Evolutionary conservation across 176 grass and related monocot species (phyloP).

Genomic region (Miscanthus lutarioriparius): DNA sequence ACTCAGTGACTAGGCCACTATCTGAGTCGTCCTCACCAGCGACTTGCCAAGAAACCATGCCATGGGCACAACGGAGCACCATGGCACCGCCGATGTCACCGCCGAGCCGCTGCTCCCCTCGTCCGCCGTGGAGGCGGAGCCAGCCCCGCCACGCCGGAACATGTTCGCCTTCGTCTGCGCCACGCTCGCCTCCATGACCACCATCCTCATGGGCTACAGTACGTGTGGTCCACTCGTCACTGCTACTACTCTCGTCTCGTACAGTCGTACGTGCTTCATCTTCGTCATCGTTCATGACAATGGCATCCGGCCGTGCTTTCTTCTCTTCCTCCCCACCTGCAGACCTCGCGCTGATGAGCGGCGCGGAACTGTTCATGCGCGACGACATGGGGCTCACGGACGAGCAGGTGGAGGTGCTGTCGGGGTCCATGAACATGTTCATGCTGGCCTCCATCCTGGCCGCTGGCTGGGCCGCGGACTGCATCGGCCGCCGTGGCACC

Average conservation of each 20-base stretch:
- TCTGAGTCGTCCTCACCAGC: not conserved
- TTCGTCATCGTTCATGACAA: too few species aligned
- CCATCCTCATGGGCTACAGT: slow-evolving; percentile 36
- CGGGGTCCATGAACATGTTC: slow-evolving; percentile 45
- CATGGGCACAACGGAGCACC: not conserved
- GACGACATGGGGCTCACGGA: slow-evolving; percentile 41
- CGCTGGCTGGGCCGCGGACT: slow-evolving; percentile 46
- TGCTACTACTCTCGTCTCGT: not conserved
- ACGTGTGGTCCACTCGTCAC: too few species aligned
- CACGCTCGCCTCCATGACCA: slow-evolving; percentile 47
- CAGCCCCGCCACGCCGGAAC: not conserved
- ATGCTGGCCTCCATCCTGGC: slow-evolving; percentile 39
- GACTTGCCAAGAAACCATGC: not conserved
- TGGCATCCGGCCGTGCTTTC: too few species aligned
- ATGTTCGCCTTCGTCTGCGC: slow-evolving; percentile 27
- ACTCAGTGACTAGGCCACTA: not conserved
- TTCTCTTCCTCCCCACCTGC: not conserved
- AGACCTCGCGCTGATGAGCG: slow-evolving; percentile 61
- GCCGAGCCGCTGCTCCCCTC: not conserved
- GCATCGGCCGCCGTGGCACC: not conserved
- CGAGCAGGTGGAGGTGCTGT: slow-evolving; percentile 43
- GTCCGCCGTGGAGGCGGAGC: not conserved
- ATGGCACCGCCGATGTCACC: not conserved
- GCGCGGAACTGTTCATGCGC: slow-evolving; percentile 60
- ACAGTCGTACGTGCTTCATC: too few species aligned